Evolutionary conservation across 1,139 yeast species (phyloP), one percentile per base, ranked within the genome.

Genomic region (Debaryomycetaceae sp.): DNA sequence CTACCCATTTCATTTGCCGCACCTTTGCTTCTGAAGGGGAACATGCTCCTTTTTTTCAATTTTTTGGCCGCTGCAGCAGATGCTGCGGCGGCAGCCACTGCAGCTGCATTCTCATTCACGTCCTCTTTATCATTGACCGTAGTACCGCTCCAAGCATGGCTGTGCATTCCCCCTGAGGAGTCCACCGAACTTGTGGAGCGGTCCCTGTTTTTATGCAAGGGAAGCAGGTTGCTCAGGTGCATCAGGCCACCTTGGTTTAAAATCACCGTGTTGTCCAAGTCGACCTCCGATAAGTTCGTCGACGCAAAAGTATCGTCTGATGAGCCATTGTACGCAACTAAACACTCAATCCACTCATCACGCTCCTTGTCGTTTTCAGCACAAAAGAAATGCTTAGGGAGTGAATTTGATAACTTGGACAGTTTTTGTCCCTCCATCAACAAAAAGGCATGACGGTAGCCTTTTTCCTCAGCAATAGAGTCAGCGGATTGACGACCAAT

Each of bases 341-440:
- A 57, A 2, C 75, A 68, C 14, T 74, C 65, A 17, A 82, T 74
- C 96, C 96, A 84, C 4, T 68, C 68, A 43, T 84, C 94, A 33
- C 95, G 72, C 45, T 86, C 95, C 20, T 64, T 68, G 32, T 83
- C 85, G 2, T 83, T 75, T 51, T 88, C 96, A 2, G 95, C 86
- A 56, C 95, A 86, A 38, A 88, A 70, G 31, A 79, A 73, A 51
- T 83, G 88, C 37, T 77, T 78, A 2, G 75, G 71, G 22, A 50
- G 53, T 2, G 75, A 62, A 14, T 70, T 61, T 2, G 80, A 67
- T n/a, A 73, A 56, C 30, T 75, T 71, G 17, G 75, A 66, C 30
- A 61, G 53, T 44, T 75, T 77, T 39, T 70, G 73, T 5, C 74
- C 68, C 49, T 85, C 95, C 59, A 75, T 64, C 2, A 86, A 62